Conservation (phyloP, 495 filamentous ascomycete genomes). For the Talaromyces trachyspermus region DNA sequence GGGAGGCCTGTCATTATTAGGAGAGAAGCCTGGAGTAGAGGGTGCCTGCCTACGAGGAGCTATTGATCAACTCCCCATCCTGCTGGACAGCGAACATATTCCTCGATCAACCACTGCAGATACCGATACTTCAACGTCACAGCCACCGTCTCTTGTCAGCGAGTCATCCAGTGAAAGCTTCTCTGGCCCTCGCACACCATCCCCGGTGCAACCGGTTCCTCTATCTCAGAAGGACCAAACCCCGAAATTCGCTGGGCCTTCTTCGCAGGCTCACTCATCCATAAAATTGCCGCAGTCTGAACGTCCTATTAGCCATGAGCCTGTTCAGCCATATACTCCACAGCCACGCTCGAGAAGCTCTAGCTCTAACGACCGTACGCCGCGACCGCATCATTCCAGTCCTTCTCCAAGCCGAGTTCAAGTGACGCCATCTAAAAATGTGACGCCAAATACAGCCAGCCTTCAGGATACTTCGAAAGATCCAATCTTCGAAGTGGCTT, state of each 20-base stretch:
- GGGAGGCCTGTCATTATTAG: conserved; percentile 23
- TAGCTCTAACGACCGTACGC: too few species aligned
- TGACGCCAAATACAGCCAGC: not conserved
- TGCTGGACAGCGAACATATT: conserved; percentile 23
- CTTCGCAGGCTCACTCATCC: not conserved
- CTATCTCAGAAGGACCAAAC: not conserved
- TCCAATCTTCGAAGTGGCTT: not conserved
- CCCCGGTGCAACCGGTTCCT: not conserved
- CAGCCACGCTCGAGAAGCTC: too few species aligned
- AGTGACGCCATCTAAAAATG: not conserved
- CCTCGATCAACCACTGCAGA: conserved; percentile 11
- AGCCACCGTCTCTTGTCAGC: conserved; percentile 12
- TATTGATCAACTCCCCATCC: conserved; percentile 40
- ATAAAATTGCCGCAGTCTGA: not conserved
- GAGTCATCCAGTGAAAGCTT: conserved; percentile 33
- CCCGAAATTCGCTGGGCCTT: not conserved
- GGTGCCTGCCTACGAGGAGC: conserved; percentile 34
- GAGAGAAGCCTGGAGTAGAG: conserved; percentile 29
- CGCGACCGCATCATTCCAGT: not conserved
- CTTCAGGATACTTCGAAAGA: not conserved
- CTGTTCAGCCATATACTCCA: not conserved
- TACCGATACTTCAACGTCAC: conserved; percentile 3
- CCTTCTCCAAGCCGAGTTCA: not conserved
- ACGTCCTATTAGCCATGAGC: not conserved
- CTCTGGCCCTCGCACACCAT: conserved; percentile 29